Base-by-base conservation (phyloP, 768 basidiomycete species). In the Lactarius akahatsu region DNA sequence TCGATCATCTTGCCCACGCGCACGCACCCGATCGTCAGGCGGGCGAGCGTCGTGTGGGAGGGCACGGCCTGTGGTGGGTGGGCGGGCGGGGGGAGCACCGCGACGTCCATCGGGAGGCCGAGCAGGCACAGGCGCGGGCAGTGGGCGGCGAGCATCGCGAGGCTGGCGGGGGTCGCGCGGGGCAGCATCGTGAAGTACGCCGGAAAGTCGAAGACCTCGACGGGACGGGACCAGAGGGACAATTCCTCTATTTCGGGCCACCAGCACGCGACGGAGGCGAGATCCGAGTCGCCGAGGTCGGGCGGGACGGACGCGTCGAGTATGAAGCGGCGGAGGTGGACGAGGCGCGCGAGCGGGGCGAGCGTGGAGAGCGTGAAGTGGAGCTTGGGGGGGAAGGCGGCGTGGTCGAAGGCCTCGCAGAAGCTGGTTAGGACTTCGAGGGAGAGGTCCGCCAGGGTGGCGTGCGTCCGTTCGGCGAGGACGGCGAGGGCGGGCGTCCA, bases 241-340 rank as follows among this genome's bases (percentile, higher is more conserved):
- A 76, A 70, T 16, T 72, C 70, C 64, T 72, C 68, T 45, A 76
- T 64, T 18, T 38, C 58, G 4, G 75, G 72, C 76, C 76, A 76
- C 75, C 76, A 75, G 58, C 62, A 52, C 16, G 72, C 72, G 55
- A 76, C 59, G 30, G 57, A 34, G 13, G 63, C 72, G 8, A 76
- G 41, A 65, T 76, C 75, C 1, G 60, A 64, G 64, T 76, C 72
- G 61, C 64, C 59, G 16, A 76, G 58, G 54, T 68, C 74, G 9
- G 75, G 72, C 7, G 73, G 72, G 41, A 73, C 41, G 59, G 70
- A 69, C 10, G 71, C 62, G 16, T 71, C 71, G 63, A 76, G 70
- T 2, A 63, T 65, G 69, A 76, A 71, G 56, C 67, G 67, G 41
- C 69, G 72, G 34, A 76, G 71, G 30, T 66, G 61, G 59, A 70